Conservation (phyloP, 225 moss, liverwort and hornwort genomes). For the Marchantia polymorpha region DNA sequence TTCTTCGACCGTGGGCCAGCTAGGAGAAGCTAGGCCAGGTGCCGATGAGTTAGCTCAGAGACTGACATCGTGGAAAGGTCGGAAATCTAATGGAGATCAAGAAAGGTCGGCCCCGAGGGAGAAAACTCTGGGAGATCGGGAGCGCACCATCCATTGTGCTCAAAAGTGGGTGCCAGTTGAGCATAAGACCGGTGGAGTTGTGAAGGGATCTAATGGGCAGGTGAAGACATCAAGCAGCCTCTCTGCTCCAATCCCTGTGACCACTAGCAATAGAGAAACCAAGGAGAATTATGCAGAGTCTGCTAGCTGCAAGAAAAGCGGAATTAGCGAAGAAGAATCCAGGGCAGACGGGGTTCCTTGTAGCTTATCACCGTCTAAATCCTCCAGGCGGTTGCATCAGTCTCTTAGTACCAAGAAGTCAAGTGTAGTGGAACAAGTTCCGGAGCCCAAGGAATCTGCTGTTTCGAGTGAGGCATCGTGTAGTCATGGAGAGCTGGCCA, state of each 20-base stretch:
- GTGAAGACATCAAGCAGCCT: constrained; percentile 11
- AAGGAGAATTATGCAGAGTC: constrained; percentile 15
- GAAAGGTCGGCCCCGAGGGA: constrained; percentile 29
- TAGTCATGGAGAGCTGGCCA: constrained; percentile 33
- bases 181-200: constrained; percentile 25
- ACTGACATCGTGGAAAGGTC: constrained; percentile 18
- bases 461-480: constrained; percentile 7
- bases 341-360: constrained; percentile 11
- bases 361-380: constrained; percentile 27
- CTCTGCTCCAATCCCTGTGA: constrained; percentile 2
- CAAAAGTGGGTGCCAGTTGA: constrained; percentile 49
- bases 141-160: constrained; percentile 20
- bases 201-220: constrained; percentile 12
- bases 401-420: constrained; percentile 8
- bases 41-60: constrained; percentile 34
- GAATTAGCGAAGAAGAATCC: background rate
- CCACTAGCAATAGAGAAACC: constrained; percentile 1
- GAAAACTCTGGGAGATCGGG: constrained; percentile 23
- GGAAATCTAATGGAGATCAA: constrained; percentile 34
- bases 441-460: background rate
- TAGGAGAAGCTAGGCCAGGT: constrained; percentile 23
- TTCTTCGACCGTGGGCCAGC: background rate
- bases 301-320: constrained; percentile 9
- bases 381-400: constrained; percentile 24
- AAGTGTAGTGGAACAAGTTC: background rate